Evolutionary conservation across 2,329 filamentous ascomycete species (phyloP), one percentile per base, ranked within the genome.

Genomic region (Apiospora pterosperma): DNA sequence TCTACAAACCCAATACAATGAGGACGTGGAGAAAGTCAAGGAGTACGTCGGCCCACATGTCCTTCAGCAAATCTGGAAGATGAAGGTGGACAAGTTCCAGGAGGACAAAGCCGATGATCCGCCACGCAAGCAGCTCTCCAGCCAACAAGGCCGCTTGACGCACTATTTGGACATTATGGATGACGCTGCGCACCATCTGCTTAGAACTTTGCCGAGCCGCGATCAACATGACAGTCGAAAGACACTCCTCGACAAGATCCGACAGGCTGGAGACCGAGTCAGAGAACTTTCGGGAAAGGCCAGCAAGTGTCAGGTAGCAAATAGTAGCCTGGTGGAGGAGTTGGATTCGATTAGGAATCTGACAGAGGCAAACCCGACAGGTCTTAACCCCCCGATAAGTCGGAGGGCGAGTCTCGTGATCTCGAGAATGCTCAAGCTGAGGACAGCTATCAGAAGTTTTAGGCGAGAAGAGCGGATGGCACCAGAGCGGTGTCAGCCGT

Each of bases 1-100:
- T 11, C 72, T 75, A 36, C 67, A n/a, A n/a, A n/a, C n/a, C n/a
- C n/a, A n/a, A n/a, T n/a, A n/a, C n/a, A n/a, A n/a, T n/a, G n/a
- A n/a, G n/a, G n/a, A n/a, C n/a, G n/a, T n/a, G n/a, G n/a, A n/a
- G n/a, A n/a, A n/a, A n/a, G n/a, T 66, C 16, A 60, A 69, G 12
- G 65, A 68, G 3, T 76, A 70, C 59, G 69, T 67, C 12, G 58
- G 63, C 1, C 65, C 36, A 61, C n/a, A n/a, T n/a, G n/a, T 70
- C 16, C 69, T 75, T 19, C 68, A 69, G 48, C 68, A 68, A n/a
- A 69, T 75, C 23, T 76, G 75, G 75, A 65, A 65, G 21, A 66
- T 69, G 61, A 75, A 68, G 62, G 66, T 71, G 12, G 67, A 68
- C 36, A 62, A 66, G 11, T 61, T 65, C 59, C 69, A 66, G 11